These are phyloP conservation scores for Ettlia oleoabundans DNA, from an alignment of 139 green algal genomes.

Conservation along the genomic window DNA sequence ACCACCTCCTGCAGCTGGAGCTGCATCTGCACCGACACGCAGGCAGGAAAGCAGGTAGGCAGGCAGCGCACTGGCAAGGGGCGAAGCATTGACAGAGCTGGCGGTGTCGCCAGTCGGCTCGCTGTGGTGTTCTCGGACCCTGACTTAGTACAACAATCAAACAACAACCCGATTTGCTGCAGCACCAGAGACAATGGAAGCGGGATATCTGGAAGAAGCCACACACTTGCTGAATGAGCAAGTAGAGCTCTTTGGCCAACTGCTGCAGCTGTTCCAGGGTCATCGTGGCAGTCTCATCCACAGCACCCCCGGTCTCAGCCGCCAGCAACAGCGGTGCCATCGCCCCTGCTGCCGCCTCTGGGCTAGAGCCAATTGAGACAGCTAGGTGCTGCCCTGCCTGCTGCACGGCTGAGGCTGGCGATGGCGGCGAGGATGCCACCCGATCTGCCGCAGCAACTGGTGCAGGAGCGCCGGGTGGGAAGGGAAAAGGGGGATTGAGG, in stretches of 20 bases:
- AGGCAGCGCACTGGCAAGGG: neutral
- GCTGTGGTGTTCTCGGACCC: too few species aligned
- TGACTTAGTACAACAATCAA: neutral
- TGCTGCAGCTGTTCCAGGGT: constrained; percentile 26
- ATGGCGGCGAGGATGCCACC: too few species aligned
- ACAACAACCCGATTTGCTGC: neutral
- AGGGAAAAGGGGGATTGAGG: too few species aligned
- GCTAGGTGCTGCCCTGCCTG: neutral
- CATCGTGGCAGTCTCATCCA: constrained; percentile 33
- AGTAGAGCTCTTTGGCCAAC: constrained; percentile 25
- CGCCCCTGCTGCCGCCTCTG: neutral
- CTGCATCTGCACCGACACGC: constrained; percentile 26
- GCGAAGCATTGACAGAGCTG: too few species aligned
- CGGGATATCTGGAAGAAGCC: too few species aligned
- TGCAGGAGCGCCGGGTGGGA: neutral
- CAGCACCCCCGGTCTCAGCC: constrained; percentile 22
- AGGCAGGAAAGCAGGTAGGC: neutral
- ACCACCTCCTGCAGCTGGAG: constrained; percentile 36
- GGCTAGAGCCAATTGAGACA: neutral
- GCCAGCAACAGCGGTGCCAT: constrained; percentile 35
- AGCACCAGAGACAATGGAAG: neutral
- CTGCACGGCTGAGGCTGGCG: neutral
- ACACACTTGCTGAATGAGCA: constrained; percentile 35
- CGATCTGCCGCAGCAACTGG: neutral
- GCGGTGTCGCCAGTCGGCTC: too few species aligned